Evolutionary conservation across 768 basidiomycete species (phyloP).

Genomic region (Lactarius sanguifluus): DNA sequence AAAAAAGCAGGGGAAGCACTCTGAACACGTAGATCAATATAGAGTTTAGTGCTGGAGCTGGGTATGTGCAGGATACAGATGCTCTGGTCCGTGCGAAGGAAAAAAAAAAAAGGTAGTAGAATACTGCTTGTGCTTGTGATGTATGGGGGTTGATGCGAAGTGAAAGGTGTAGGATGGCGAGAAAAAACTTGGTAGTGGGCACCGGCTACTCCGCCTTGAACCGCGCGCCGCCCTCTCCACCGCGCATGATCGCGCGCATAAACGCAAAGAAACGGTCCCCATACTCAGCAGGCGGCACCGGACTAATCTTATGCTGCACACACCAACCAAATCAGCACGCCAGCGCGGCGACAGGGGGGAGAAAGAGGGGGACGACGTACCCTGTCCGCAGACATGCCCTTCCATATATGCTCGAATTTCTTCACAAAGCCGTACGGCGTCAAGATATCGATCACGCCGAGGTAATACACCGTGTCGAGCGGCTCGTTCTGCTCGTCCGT

Average conservation of each 20-base stretch:
- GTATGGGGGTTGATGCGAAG: conserved; percentile 10
- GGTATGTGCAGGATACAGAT: conserved; percentile 20
- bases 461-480: conserved; percentile 82
- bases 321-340: conserved; percentile 15
- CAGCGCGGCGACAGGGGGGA: conserved; percentile 5
- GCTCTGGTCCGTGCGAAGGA: conserved; percentile 10
- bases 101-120: neutral
- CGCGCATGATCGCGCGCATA: conserved; percentile 82
- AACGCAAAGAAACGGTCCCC: conserved; percentile 85
- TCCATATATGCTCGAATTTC: conserved; percentile 88
- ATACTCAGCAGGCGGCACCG: conserved; percentile 86
- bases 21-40: conserved; percentile 17
- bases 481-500: conserved; percentile 81
- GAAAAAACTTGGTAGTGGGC: neutral
- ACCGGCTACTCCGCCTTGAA: conserved; percentile 46
- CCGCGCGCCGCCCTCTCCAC: conserved; percentile 62
- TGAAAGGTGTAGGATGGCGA: neutral
- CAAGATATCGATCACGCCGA: conserved; percentile 95
- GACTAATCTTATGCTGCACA: conserved; percentile 87
- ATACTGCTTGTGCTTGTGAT: conserved; percentile 7
- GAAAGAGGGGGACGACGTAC: conserved; percentile 50
- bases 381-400: conserved; percentile 81
- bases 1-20: conserved; percentile 11
- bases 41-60: conserved; percentile 7
- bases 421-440: conserved; percentile 84